These are phyloP conservation scores for Coemansia sp. DNA, from an alignment of 192 early-diverging fungal genomes.

Conservation along the genomic window DNA sequence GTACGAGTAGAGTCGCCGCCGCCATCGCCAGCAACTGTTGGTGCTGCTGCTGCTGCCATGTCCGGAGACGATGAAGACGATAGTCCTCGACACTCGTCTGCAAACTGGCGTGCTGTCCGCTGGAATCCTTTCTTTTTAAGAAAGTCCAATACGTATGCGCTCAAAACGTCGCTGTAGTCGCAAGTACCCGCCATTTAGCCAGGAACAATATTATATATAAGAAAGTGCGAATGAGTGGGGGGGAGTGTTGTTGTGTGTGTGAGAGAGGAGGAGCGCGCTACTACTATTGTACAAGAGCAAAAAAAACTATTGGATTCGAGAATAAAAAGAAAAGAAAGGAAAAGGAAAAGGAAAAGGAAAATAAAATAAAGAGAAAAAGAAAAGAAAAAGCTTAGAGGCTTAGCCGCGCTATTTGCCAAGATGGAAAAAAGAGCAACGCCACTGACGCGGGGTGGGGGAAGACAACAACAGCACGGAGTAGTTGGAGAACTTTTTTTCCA, in stretches of 20 bases:
- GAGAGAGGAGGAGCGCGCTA: too few species aligned
- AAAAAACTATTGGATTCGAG: too few species aligned
- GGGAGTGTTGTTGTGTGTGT: too few species aligned
- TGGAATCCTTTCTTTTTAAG: conserved; percentile 38
- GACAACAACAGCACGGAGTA: too few species aligned
- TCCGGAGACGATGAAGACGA: background rate
- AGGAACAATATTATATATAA: background rate
- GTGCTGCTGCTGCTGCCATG: background rate
- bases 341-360: background rate
- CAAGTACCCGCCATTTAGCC: background rate
- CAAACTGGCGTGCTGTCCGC: conserved; percentile 31
- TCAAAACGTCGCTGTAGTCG: conserved; percentile 17
- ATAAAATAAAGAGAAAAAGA: background rate
- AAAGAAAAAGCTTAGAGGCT: background rate
- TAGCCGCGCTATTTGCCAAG: background rate
- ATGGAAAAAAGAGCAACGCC: background rate
- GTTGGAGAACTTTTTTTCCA: too few species aligned
- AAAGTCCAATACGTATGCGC: conserved; percentile 52
- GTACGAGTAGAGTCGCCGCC: conserved; percentile 9
- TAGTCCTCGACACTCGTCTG: conserved; percentile 34
- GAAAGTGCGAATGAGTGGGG: background rate
- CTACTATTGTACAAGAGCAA: background rate
- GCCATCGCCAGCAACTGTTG: background rate
- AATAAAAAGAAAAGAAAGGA: background rate
- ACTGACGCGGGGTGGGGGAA: too few species aligned